Evolutionary conservation across 257 asterid genomes (phyloP).

Genomic region (Eustoma russellianum): DNA sequence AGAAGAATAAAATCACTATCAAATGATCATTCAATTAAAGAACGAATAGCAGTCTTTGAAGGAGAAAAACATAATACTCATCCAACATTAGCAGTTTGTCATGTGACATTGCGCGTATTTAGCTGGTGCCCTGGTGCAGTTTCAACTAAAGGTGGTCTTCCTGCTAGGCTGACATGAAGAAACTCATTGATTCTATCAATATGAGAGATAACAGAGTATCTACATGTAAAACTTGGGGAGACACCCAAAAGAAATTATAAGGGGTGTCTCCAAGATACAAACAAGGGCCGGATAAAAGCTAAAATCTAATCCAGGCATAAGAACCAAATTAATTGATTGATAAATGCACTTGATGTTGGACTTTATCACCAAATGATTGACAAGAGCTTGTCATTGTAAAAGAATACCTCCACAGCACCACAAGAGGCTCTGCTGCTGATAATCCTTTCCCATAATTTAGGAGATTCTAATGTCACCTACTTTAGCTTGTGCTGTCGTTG

Average conservation of each 20-base stretch:
- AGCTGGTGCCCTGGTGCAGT: neutral
- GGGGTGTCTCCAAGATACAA: conserved; percentile 7
- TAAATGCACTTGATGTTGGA: neutral
- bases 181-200: conserved; percentile 6
- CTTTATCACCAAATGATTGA: neutral
- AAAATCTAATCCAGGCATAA: conserved; percentile 3
- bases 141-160: too few relatives aligned
- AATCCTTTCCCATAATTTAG: too few relatives aligned
- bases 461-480: too few relatives aligned
- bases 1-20: neutral
- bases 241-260: neutral
- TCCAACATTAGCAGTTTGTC: neutral
- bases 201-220: conserved; percentile 7
- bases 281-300: too few relatives aligned
- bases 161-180: conserved; percentile 14
- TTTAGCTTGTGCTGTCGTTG: too few relatives aligned
- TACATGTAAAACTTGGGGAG: too few relatives aligned
- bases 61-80: neutral
- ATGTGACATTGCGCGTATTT: conserved; percentile 2
- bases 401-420: too few relatives aligned
- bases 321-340: conserved; percentile 10
- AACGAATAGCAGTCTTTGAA: neutral
- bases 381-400: too few relatives aligned
- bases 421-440: neutral
- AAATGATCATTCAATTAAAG: neutral